Evolutionary conservation across 1,139 yeast genomes (phyloP), one percentile per base, ranked within the genome.

Genomic region (Casaregolazyma lundiana): DNA sequence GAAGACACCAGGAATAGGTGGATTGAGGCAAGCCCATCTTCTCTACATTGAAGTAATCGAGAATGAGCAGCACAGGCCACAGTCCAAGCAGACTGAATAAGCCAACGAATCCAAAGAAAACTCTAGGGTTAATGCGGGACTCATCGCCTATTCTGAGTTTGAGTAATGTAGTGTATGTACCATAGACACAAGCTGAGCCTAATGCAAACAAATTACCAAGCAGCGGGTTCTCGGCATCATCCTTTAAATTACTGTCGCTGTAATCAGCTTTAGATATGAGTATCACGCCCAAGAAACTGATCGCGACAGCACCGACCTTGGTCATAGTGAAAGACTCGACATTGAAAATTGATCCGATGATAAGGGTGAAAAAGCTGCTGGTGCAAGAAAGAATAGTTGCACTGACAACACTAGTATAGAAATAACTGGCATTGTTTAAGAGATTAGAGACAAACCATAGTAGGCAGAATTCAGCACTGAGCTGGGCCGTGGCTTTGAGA

Each of bases 61-160:
- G 75, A 1, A 47, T 47, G 0, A 89, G 50, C 15, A 92, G 61
- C 2, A 87, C 66, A 2, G 98, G 97, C 96, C 97, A 89, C 43
- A 90, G 64, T n/a, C 81, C 66, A 0, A 87, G 57, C 15, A 84
- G 60, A 55, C 89, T 87, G 69, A 84, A 84, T 6, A 90, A 68
- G 0, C 98, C 98, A 21, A 92, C 97, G 66, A 86, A 90, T 2
- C 97, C 98, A 61, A 92, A 89, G 60, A 92, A 92, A 30, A 89
- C 72, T 61, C 83, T 86, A 69, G 95, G 86, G 64, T 92, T 84
- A 47, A 92, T 73, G 43, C 84, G 70, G 18, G 84, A 72, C 61
- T 90, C 97, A 53, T 78, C 79, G 41, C 77, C 76, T 13, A 89
- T 87, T 56, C 76, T 78, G 56, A 77, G 72, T 62, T 92, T 92